phyloP scores from a whole-genome alignment of 257 asterid species.

The Paraleonurus japonicus region DNA sequence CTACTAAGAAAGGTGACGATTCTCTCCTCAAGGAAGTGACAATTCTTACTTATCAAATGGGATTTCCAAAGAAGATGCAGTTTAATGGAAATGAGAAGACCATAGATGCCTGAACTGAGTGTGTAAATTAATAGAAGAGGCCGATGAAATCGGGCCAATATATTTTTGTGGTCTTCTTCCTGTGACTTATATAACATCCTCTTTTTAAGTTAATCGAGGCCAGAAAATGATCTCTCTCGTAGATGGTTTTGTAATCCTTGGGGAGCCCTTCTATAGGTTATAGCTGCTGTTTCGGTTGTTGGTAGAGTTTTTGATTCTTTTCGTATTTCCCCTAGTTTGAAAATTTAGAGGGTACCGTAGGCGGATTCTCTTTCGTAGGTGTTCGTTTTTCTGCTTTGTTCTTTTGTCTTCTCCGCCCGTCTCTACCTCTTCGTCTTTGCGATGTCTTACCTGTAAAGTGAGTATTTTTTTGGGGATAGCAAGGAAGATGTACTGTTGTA shows the following conservation, averaged over 20 bases:
- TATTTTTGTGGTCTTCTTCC: constrained; percentile 57
- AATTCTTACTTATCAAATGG: constrained; percentile 28
- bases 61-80: constrained; percentile 34
- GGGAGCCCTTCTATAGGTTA: constrained; percentile 38
- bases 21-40: constrained; percentile 29
- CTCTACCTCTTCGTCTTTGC: constrained; percentile 14
- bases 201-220: constrained; percentile 44
- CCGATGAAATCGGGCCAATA: constrained; percentile 35
- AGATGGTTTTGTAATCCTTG: constrained; percentile 36
- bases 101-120: constrained; percentile 33
- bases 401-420: constrained; percentile 23
- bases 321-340: constrained; percentile 36
- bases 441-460: constrained; percentile 55
- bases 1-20: constrained; percentile 43
- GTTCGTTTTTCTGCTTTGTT: constrained; percentile 19
- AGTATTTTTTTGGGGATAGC: constrained; percentile 45
- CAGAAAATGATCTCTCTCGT: constrained; percentile 25
- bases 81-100: constrained; percentile 30
- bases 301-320: constrained; percentile 31
- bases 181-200: constrained; percentile 46
- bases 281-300: constrained; percentile 29
- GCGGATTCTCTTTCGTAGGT: constrained; percentile 33
- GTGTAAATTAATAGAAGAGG: constrained; percentile 49
- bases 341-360: constrained; percentile 34
- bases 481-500: constrained; percentile 50